Percentiles rank a stretch among this genome's conserved stretches.
These are phyloP conservation scores for Millerozyma acaciae DNA, from an alignment of 805 yeast genomes.

Conservation along the genomic window DNA sequence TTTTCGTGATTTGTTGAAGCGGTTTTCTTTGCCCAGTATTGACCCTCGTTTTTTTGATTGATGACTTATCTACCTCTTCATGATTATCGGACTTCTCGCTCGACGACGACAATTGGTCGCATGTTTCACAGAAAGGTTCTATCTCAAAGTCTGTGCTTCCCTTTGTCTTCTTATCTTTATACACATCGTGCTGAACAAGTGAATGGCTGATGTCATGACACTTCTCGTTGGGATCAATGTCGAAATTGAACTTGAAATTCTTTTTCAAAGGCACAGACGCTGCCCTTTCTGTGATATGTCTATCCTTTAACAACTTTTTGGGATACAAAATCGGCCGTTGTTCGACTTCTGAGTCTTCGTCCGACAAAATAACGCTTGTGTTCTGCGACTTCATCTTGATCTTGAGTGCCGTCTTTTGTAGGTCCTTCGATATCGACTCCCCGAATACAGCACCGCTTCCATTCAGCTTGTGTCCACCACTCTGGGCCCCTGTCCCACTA, in stretches of 20 bases:
- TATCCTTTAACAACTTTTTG: not conserved
- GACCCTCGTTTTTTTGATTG: not conserved
- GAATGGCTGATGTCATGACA: constrained; percentile 1
- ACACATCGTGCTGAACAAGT: constrained; percentile 4
- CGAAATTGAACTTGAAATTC: not conserved
- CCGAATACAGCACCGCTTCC: not conserved
- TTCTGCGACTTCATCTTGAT: constrained; percentile 4
- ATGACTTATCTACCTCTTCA: not conserved
- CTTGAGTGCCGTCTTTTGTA: not conserved
- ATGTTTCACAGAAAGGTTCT: not conserved
- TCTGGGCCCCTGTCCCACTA: constrained; percentile 16
- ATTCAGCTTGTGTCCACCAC: no score
- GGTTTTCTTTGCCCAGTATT: constrained; percentile 9
- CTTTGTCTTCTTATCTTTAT: not conserved
- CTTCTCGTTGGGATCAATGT: constrained; percentile 5
- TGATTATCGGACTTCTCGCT: not conserved
- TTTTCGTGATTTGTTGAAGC: constrained; percentile 27
- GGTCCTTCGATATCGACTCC: not conserved
- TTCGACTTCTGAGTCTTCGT: constrained; percentile 36
- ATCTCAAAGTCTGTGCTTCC: not conserved
- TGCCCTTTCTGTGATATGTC: not conserved
- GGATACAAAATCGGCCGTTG: constrained; percentile 15
- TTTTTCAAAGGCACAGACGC: not conserved
- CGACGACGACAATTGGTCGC: no score
- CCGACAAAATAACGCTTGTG: constrained; percentile 26